A percentile compares a stretch with the other conserved stretches of the same genome.
Conservation (phyloP, 768 basidiomycete genomes). For the Collybia nuda region DNA sequence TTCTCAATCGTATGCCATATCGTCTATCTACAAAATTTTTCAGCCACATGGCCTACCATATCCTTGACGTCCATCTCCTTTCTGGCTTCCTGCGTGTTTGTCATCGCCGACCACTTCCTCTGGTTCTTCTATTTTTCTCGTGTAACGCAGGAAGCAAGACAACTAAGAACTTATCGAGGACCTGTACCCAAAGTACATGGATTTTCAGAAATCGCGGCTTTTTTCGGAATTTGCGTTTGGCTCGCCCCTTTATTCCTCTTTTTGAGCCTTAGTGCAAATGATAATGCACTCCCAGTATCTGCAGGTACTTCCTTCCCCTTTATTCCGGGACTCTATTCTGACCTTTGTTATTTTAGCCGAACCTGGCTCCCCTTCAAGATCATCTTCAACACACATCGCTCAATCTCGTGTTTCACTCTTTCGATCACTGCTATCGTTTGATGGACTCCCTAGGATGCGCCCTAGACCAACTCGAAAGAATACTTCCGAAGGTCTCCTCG, state of each 20-base stretch:
- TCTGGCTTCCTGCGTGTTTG: slow-evolving; percentile 80
- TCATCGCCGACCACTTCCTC: slow-evolving; percentile 88
- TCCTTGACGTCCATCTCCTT: slow-evolving; percentile 85
- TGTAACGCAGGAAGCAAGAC: slow-evolving; percentile 62
- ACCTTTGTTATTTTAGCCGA: slow-evolving; percentile 23
- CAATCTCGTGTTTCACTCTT: slow-evolving; percentile 57
- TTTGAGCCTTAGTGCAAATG: slow-evolving; percentile 93
- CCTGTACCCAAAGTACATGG: slow-evolving; percentile 34
- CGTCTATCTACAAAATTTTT: slow-evolving; percentile 93
- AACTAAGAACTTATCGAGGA: slow-evolving; percentile 47
- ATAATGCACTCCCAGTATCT: slow-evolving; percentile 88
- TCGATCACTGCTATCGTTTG: slow-evolving; percentile 58
- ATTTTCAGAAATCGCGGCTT: slow-evolving; percentile 79
- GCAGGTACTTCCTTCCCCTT: slow-evolving; percentile 34
- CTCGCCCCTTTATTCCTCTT: slow-evolving; percentile 91
- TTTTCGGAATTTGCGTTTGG: slow-evolving; percentile 87
- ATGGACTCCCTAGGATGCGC: slow-evolving; percentile 40
- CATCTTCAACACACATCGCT: slow-evolving; percentile 22
- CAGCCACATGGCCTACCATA: slow-evolving; percentile 87
- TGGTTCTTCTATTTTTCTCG: slow-evolving; percentile 97
- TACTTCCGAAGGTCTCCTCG: slow-evolving; percentile 68
- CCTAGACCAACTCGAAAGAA: slow-evolving; percentile 43
- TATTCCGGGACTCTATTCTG: neutral
- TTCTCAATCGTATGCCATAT: slow-evolving; percentile 86
- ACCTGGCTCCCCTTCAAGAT: slow-evolving; percentile 39